Evolutionary conservation across 2,329 filamentous ascomycete species (phyloP), one percentile per base, ranked within the genome.

Genomic region (Myrmaecium sp.): DNA sequence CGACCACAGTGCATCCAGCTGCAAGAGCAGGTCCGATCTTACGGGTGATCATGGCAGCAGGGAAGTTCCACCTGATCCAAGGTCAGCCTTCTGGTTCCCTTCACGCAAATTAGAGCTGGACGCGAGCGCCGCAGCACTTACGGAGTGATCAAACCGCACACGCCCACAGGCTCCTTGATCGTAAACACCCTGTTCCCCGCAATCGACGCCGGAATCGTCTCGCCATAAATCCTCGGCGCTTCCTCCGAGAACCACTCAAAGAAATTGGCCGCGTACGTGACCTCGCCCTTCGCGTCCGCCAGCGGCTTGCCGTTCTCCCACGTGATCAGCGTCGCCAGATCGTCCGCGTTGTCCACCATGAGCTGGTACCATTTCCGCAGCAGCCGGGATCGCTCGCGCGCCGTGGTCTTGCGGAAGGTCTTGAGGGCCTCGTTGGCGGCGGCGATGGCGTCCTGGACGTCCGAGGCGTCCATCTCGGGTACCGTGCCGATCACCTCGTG

Each of bases 11-110:
- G 57, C 86, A 95, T 31, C 89, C 89, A n/a, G 83, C 84, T 11
- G 89, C 89, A 30, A 95, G 63, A 6, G 78, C 79, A 2, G 80
- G 58, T 3, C 57, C 58, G 26, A 62, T 60, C 38, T 63, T 63
- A 26, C 58, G 49, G 14, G 58, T 62, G 4, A 59, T 54, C 57
- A 60, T 61, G 10, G 57, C 58, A 3, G 56, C 56, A 4, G 57
- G 57, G 43, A 91, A 91, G 55, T 92, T 91, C 82, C 81, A 89
- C n/a, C n/a, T n/a, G n/a, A n/a, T n/a, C n/a, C n/a, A n/a, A n/a
- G n/a, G n/a, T n/a, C n/a, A n/a, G n/a, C n/a, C n/a, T n/a, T 30
- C 63, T 66, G 30, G 24, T 18, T 26, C 20, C 30, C 9, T 23
- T 15, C 6, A 14, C 20, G 26, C 26, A 26, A 16, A 14, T 26